Percentiles rank a stretch among this genome's conserved stretches.
These are phyloP conservation scores for Kodamaea derodonti DNA, from an alignment of 1,139 yeast genomes.

Conservation along the genomic window DNA sequence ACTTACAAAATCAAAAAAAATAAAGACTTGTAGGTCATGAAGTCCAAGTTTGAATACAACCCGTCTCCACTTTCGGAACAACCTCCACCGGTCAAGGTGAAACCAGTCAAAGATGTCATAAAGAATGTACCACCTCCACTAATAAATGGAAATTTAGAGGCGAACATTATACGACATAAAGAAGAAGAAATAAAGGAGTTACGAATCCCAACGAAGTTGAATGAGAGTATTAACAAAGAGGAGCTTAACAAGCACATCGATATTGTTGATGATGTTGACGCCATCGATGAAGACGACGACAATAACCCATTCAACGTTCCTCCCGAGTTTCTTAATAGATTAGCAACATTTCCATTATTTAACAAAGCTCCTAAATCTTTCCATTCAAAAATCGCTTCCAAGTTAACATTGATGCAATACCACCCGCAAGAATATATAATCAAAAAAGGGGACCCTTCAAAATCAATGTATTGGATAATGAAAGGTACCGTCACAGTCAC, in stretches of 20 bases:
- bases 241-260: too few relatives aligned
- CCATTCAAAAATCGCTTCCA: conserved; percentile 55
- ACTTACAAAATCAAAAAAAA: too few relatives aligned
- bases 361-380: conserved; percentile 63
- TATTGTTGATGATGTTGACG: conserved; percentile 6
- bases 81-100: conserved; percentile 2
- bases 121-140: too few relatives aligned
- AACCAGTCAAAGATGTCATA: neutral
- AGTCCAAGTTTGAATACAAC: conserved; percentile 6
- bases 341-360: conserved; percentile 60
- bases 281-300: conserved; percentile 7
- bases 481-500: conserved; percentile 73
- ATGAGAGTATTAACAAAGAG: too few relatives aligned
- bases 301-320: conserved; percentile 31
- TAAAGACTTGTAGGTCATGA: too few relatives aligned
- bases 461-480: conserved; percentile 75
- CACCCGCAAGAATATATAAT: conserved; percentile 68
- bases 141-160: neutral
- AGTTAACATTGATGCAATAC: conserved; percentile 54
- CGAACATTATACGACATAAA: neutral
- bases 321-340: conserved; percentile 47
- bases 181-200: neutral
- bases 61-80: conserved; percentile 8
- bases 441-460: conserved; percentile 69
- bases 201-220: neutral